Base-by-base conservation (phyloP, 257 asterid species). In the Phtheirospermum japonicum region DNA sequence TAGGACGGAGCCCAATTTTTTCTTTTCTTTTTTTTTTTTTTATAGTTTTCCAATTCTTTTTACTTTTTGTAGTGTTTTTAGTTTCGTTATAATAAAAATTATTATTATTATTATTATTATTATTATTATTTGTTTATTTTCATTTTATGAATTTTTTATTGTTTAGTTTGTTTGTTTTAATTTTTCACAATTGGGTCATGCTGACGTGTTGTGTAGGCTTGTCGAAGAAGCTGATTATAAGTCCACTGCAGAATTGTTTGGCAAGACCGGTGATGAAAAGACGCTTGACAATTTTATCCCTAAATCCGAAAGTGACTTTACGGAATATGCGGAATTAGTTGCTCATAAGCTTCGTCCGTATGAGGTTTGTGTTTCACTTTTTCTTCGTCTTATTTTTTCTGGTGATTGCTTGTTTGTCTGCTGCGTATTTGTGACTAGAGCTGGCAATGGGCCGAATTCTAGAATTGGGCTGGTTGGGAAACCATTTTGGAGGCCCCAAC, bases 231-330 rank as follows among this genome's bases (percentile, higher is more conserved):
- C 94, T 48, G 54, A 48, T 48, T 48, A 0, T 17, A 48, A 48
- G 12, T 16, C 54, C 12, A 48, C 54, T 16, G 54, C 54, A 14
- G 54, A 48, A 48, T 17, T 48, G 28, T 48, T 48, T 7, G 23
- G 26, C 42, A 84, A 72, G 77, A 76, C 42, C 63, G 87, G 75
- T 58, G 89, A 79, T 64, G 93, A 77, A 18, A 94, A 81, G 51
- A 83, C 81, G 32, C 75, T 90, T 12, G 96, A 90, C 17, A 87
- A 76, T 73, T 90, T 90, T 72, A 87, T 90, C 63, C 99, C 99
- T 6, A 94, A 82, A 76, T 51, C 83, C 0, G 96, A 85, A 77
- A 85, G 78, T 7, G 97, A 94, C 77, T 94, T 90, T 46, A 43
- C 63, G 50, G 95, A 94, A 67, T 94, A 90, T 12, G 97, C 93